Evolutionary conservation across 345 rosid species (phyloP), one percentile per base, ranked within the genome.

Genomic region (Cardamine resedifolia): DNA sequence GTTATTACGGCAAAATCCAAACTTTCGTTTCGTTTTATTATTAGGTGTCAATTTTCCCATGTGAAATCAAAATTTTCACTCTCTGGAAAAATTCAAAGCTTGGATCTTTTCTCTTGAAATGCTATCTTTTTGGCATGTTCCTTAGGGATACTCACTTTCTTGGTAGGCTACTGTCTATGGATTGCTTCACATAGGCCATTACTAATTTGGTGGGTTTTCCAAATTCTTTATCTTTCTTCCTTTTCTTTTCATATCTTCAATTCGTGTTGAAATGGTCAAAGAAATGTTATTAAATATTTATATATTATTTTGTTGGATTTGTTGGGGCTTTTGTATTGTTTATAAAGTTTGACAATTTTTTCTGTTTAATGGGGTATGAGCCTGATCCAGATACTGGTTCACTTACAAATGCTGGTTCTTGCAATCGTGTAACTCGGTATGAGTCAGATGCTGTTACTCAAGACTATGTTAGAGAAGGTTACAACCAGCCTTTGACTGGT

Each of bases 351-450:
- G 55, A 11, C 0, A 9, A 7, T 53, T 51, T 44, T n/a, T 5
- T 1, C 0, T 18, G 5, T 31, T 39, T 1, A 47, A 77, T 77
- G 80, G 80, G 76, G 8, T 71, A 64, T 38, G 77, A 86, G 55
- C 78, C 77, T 30, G 96, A 92, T 81, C 89, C 90, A 26, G 96
- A 94, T 81, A n/a, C n/a, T n/a, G n/a, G 86, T 81, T 74, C 68
- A 19, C 78, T 83, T 76, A 68, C 89, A 12, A 84, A 78, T 79
- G 75, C 85, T 31, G 91, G 92, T 52, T 79, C 86, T 23, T 71
- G 72, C 44, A 43, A 56, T 62, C 79, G 85, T 59, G 79, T 88
- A 28, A 87, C 91, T 4, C 81, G 15, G 55, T 86, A 72, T 77
- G 91, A 78, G 21, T 68, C 78, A 7, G 85, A 80, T 68, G 58